phyloP scores from a whole-genome alignment of 257 asterid genomes.

The Solanum megistacrolobum region DNA sequence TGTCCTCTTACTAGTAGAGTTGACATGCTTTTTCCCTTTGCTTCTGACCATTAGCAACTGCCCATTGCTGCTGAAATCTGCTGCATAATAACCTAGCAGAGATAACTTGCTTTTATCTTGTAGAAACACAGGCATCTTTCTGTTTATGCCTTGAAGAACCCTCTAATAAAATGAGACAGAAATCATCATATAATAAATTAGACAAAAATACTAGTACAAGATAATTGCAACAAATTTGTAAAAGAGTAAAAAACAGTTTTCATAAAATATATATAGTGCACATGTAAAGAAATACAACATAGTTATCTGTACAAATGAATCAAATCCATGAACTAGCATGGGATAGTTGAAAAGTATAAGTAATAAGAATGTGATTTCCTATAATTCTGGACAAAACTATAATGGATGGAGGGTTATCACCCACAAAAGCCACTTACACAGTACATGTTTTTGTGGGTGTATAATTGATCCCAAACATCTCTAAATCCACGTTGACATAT shows the following conservation, averaged over 20 bases:
- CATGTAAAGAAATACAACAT: background rate
- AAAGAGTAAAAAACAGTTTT: background rate
- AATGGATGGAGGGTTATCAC: background rate
- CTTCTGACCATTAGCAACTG: conserved; percentile 12
- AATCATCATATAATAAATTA: background rate
- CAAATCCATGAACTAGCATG: background rate
- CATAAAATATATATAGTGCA: background rate
- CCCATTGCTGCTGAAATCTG: conserved; percentile 22
- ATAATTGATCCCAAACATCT: background rate
- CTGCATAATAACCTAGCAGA: conserved; percentile 50
- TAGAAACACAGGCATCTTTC: conserved; percentile 48
- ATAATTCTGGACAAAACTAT: background rate
- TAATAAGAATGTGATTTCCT: background rate
- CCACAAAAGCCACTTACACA: background rate
- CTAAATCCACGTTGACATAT: background rate
- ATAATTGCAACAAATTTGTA: background rate
- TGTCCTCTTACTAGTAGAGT: conserved; percentile 10
- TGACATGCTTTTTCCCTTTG: background rate
- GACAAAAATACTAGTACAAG: background rate
- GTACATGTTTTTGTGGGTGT: background rate
- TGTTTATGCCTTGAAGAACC: conserved; percentile 42
- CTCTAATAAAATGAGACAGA: conserved; percentile 23
- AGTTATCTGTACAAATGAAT: background rate
- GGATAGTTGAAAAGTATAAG: background rate
- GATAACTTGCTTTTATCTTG: conserved; percentile 54